These are phyloP conservation scores for Inga laurina DNA, from an alignment of 306 rosid species.

Conservation along the genomic window DNA sequence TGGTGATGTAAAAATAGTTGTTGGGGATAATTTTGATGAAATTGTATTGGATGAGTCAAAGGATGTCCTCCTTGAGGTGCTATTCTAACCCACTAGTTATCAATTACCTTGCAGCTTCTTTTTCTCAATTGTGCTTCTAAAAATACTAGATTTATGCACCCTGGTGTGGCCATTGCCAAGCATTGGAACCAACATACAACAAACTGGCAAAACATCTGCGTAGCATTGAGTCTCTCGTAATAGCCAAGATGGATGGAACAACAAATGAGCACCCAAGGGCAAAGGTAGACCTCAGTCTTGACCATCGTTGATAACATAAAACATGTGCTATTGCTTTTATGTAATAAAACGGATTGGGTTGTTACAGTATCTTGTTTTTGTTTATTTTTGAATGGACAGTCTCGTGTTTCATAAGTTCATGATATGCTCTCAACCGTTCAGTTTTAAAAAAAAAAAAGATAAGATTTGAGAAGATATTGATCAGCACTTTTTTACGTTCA, in stretches of 20 bases:
- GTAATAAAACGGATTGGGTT: constrained; percentile 15
- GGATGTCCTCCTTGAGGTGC: constrained; percentile 98
- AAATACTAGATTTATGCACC: constrained; percentile 89
- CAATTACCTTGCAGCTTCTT: constrained; percentile 25
- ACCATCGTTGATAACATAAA: constrained; percentile 12
- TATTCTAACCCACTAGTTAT: background rate
- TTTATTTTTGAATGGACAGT: background rate
- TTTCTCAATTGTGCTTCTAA: constrained; percentile 17
- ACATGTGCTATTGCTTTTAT: constrained; percentile 33
- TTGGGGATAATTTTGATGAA: constrained; percentile 88
- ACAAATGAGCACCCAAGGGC: constrained; percentile 98
- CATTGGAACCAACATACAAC: constrained; percentile 88
- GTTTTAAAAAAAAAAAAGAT: background rate
- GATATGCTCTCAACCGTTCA: background rate
- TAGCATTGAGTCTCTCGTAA: constrained; percentile 74
- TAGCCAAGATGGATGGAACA: constrained; percentile 99
- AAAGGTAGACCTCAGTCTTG: constrained; percentile 59
- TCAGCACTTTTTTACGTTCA: background rate
- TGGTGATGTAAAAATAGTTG: constrained; percentile 87
- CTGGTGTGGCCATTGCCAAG: constrained; percentile 99
- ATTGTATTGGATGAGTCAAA: constrained; percentile 96
- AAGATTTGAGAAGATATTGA: constrained; percentile 6
- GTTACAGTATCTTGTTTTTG: background rate
- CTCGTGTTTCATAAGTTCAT: background rate
- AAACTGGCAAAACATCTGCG: constrained; percentile 91